Percentiles rank a stretch among this genome's conserved stretches.
Evolutionary conservation across 352 stramenopile species (phyloP).

Genomic region (Globisporangium abappressorium): DNA sequence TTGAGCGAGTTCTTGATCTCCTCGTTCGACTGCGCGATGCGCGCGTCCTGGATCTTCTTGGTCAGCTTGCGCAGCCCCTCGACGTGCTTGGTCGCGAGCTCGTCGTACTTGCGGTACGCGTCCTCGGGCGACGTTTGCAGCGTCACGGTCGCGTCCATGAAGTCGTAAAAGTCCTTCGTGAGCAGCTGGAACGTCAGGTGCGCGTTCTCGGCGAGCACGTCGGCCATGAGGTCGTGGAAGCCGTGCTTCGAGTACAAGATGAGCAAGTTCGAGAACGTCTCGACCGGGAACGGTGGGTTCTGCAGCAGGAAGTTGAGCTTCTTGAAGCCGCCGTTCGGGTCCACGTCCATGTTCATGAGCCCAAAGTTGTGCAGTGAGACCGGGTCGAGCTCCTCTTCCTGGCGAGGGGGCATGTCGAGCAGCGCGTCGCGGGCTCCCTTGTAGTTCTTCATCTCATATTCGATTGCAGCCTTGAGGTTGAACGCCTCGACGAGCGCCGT

Average conservation of each 20-base stretch:
- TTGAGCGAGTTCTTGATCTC: slow-evolving; percentile 91
- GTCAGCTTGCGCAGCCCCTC: slow-evolving; percentile 92
- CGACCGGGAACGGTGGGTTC: slow-evolving; percentile 92
- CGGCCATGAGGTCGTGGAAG: slow-evolving; percentile 94
- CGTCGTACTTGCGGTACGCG: slow-evolving; percentile 92
- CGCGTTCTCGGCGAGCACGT: slow-evolving; percentile 94
- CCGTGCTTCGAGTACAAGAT: slow-evolving; percentile 94
- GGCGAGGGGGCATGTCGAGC: slow-evolving; percentile 89
- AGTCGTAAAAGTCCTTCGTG: slow-evolving; percentile 93
- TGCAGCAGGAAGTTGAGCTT: slow-evolving; percentile 95
- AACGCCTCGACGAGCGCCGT: slow-evolving; percentile 93
- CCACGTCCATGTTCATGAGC: slow-evolving; percentile 93
- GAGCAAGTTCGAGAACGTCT: slow-evolving; percentile 95
- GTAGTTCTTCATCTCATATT: slow-evolving; percentile 93
- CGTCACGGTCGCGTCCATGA: slow-evolving; percentile 94
- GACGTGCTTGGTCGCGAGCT: slow-evolving; percentile 92
- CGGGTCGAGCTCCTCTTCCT: slow-evolving; percentile 93
- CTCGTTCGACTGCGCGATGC: slow-evolving; percentile 89
- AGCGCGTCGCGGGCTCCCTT: slow-evolving; percentile 85
- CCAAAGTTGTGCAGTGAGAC: slow-evolving; percentile 89
- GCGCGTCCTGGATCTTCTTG: slow-evolving; percentile 93
- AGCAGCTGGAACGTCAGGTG: slow-evolving; percentile 94
- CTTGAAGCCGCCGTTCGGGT: slow-evolving; percentile 91
- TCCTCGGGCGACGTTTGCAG: slow-evolving; percentile 93
- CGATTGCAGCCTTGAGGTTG: slow-evolving; percentile 95